Base-by-base conservation (phyloP, 2,329 filamentous ascomycete genomes). In the Didymella glomerata region DNA sequence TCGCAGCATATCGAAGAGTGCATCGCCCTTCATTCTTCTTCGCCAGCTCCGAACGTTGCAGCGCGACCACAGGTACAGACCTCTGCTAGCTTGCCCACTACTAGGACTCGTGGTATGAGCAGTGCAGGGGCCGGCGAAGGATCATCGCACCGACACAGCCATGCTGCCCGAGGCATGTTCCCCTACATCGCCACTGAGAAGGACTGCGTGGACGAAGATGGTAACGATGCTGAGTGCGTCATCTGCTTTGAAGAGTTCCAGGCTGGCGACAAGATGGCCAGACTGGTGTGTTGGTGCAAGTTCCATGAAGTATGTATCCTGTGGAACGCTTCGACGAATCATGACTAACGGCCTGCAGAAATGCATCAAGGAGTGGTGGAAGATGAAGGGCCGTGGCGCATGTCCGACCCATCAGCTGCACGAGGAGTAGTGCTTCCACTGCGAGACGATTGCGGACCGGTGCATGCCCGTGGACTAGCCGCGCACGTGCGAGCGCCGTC, bases 231-330 rank as follows among this genome's bases (percentile, higher is more conserved):
- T 41, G 86, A 89, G 68, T 89, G 86, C 63, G 82, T 85, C 9
- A 88, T 89, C 50, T 89, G 86, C 70, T 84, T 88, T 68, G 86
- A 88, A 62, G 86, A 89, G 54, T 88, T 88, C 68, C 82, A 85
- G 65, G 80, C 82, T 11, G 86, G 86, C 0, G 83, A 86, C 67
- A 78, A 82, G 65, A 79, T 89, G 77, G 85, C 84, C 10, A 78
- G 86, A 60, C 75, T 89, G 68, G 85, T 87, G 66, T 89, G 86
- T 68, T 77, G 86, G 62, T 89, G 86, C 77, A 87, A 87, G 65
- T 89, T 88, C 63, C 86, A 88, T 70, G 81, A 84, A 73, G 74
- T 80, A 69, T n/a, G 45, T 24, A 4, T 11, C 9, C 24, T 27
- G 2, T 2, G 13, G 2, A 2, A n/a, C 22, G 2, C 1, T 27